These are phyloP conservation scores for Selenicereus undatus DNA, from an alignment of 148 eudicot species.

Conservation along the genomic window DNA sequence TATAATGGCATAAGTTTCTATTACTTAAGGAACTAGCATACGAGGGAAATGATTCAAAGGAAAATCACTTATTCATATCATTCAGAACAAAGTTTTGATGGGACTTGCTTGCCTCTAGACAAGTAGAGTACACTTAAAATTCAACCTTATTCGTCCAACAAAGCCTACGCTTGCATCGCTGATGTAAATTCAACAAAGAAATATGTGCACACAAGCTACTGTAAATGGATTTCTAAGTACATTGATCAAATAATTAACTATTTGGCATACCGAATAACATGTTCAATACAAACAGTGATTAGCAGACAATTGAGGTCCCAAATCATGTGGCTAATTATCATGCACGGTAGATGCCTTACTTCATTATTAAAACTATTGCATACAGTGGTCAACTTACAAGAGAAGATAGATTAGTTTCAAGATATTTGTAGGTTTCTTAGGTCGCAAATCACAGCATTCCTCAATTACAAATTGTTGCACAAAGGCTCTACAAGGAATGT, in stretches of 20 bases:
- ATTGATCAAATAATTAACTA: not conserved
- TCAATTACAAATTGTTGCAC: conserved; percentile 6
- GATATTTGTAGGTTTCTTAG: conserved; percentile 7
- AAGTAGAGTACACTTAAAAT: not conserved
- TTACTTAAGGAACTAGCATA: conserved; percentile 4
- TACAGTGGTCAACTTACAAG: not conserved
- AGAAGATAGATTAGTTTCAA: not conserved
- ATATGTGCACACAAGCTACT: not conserved
- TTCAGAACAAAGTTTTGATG: conserved; percentile 2
- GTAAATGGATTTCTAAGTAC: not conserved
- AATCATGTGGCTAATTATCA: not conserved
- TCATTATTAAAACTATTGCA: not conserved
- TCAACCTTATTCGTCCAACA: not conserved
- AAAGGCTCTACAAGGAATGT: not conserved
- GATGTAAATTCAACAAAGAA: not conserved
- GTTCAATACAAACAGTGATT: conserved; percentile 4
- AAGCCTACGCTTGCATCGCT: not conserved
- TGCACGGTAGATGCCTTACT: not conserved
- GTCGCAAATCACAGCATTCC: not conserved
- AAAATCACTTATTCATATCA: not conserved
- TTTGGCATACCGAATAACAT: not conserved
- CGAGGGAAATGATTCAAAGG: not conserved
- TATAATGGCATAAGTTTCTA: not conserved
- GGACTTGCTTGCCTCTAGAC: not conserved
- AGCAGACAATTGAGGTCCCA: not conserved